Conservation (phyloP, 805 yeast genomes). For the Geotrichum ghanense region DNA sequence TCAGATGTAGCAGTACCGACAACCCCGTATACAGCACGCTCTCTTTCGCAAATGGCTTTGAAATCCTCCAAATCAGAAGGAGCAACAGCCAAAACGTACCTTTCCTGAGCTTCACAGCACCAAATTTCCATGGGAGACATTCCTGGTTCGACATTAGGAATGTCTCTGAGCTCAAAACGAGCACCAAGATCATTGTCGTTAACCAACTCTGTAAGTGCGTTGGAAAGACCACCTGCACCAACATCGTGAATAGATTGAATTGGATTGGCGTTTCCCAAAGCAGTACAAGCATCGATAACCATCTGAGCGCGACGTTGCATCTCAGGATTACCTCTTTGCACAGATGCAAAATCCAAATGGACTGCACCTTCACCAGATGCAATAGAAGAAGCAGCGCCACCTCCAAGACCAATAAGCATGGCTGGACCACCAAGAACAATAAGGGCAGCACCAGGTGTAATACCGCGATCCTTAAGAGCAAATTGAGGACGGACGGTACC, state of each 20-base stretch:
- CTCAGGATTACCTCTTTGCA: conserved; percentile 98
- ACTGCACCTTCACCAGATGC: conserved; percentile 97
- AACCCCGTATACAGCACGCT: conserved; percentile 91
- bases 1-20: conserved; percentile 91
- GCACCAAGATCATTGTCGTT: conserved; percentile 97
- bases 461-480: conserved; percentile 75
- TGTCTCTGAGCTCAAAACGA: conserved; percentile 77
- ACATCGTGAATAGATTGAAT: conserved; percentile 96
- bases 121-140: conserved; percentile 99
- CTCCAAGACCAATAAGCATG: conserved; percentile 97
- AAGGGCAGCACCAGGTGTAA: conserved; percentile 83
- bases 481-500: conserved; percentile 93
- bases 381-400: conserved; percentile 97
- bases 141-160: conserved; percentile 86
- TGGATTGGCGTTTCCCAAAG: conserved; percentile 65
- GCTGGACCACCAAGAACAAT: conserved; percentile 96
- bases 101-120: conserved; percentile 99
- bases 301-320: conserved; percentile 98
- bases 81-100: conserved; percentile 89
- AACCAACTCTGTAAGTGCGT: conserved; percentile 94
- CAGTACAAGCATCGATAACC: conserved; percentile 89
- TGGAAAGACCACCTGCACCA: conserved; percentile 98
- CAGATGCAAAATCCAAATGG: conserved; percentile 94
- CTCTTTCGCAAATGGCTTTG: conserved; percentile 77
- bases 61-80: conserved; percentile 64